phyloP scores from a whole-genome alignment of 345 rosid genomes.

The Acer campestre region DNA sequence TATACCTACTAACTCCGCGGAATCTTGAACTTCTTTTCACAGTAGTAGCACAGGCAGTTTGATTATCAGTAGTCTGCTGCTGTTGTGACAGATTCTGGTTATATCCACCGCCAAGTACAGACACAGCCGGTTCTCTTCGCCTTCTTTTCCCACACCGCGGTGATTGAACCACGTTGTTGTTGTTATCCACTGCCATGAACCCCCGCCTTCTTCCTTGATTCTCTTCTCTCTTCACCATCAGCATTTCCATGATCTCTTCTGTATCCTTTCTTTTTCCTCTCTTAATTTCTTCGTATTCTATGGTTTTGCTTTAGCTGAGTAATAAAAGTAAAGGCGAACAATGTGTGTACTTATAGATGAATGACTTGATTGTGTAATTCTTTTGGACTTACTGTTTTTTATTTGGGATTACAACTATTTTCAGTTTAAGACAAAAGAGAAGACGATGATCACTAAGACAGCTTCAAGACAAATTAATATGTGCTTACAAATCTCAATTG shows the following conservation, averaged over 20 bases:
- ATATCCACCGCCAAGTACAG: constrained; percentile 17
- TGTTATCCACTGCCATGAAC: constrained; percentile 1
- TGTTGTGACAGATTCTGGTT: constrained; percentile 32
- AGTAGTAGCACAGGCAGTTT: constrained; percentile 37
- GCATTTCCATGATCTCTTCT: constrained; percentile 31
- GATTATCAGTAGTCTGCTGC: constrained; percentile 33
- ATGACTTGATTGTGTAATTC: constrained; percentile 12
- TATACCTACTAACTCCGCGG: constrained; percentile 70
- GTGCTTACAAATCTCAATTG: constrained; percentile 14
- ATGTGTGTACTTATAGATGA: neutral
- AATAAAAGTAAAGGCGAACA: neutral
- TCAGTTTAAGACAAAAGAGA: constrained; percentile 16
- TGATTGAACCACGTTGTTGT: constrained; percentile 15
- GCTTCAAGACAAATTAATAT: constrained; percentile 14
- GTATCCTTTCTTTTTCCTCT: neutral
- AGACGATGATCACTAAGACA: constrained; percentile 23
- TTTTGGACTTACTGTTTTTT: constrained; percentile 23
- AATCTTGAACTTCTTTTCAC: constrained; percentile 75
- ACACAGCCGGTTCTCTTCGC: constrained; percentile 36
- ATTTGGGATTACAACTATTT: constrained; percentile 18
- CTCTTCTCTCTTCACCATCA: constrained; percentile 44
- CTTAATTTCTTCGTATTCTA: neutral
- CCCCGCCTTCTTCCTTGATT: constrained; percentile 30
- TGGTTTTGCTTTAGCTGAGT: constrained; percentile 7
- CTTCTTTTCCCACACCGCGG: constrained; percentile 44